phyloP scores from a whole-genome alignment of 225 moss, liverwort and hornwort species.

The Neckera pumila region DNA sequence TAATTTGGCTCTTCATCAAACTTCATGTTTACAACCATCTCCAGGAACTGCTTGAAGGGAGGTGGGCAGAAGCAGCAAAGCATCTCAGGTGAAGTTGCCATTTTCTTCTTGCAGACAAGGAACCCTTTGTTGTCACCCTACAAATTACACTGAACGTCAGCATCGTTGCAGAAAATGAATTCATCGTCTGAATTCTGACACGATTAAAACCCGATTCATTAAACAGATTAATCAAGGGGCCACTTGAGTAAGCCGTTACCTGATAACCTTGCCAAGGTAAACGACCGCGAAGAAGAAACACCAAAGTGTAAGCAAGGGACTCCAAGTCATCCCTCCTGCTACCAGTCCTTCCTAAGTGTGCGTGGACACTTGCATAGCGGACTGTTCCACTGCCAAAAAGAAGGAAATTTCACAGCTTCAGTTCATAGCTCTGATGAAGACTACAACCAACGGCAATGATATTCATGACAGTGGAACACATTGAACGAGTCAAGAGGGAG shows the following conservation, averaged over 20 bases:
- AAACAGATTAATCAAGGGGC: too few relatives aligned
- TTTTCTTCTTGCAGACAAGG: constrained; percentile 97
- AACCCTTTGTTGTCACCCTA: constrained; percentile 98
- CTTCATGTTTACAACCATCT: constrained; percentile 99
- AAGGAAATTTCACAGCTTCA: neutral
- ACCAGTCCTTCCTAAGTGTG: constrained; percentile 93
- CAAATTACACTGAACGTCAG: neutral
- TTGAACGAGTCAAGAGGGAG: neutral
- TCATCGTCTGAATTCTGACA: fast-evolving
- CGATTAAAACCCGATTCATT: neutral
- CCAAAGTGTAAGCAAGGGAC: constrained; percentile 89
- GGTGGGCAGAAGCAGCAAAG: constrained; percentile 96
- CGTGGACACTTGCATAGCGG: constrained; percentile 96
- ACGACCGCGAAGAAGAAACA: constrained; percentile 86
- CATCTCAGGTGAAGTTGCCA: constrained; percentile 99
- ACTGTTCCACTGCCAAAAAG: constrained; percentile 75
- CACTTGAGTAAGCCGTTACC: constrained; percentile 2
- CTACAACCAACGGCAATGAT: neutral
- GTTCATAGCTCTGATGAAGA: neutral
- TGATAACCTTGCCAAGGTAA: constrained; percentile 99
- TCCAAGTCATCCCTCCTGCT: constrained; percentile 99
- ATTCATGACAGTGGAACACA: too few relatives aligned
- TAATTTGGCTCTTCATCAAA: constrained; percentile 98
- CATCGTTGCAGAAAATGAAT: neutral
- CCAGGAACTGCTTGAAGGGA: constrained; percentile 93